Conservation (phyloP, 2,329 filamentous ascomycete species). For the Calonectria multiphialidica region DNA sequence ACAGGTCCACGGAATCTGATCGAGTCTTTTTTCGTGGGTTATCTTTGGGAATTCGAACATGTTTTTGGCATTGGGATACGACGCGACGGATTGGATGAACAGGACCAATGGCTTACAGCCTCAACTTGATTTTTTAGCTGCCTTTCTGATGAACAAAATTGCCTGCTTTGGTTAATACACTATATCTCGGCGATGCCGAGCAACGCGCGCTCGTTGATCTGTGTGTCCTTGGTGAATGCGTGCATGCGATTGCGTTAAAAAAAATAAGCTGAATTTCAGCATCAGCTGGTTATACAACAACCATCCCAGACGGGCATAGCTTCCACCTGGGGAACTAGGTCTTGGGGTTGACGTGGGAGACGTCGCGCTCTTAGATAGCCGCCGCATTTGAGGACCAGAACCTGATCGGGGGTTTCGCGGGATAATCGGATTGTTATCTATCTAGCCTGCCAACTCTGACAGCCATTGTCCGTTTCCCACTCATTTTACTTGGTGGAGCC, state of each 20-base stretch:
- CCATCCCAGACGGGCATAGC: neutral
- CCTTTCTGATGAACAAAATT: neutral
- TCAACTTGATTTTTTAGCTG: neutral
- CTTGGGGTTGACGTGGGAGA: neutral
- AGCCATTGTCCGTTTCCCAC: neutral
- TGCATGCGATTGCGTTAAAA: neutral
- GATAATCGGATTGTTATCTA: constrained; percentile 3
- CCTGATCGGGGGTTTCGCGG: neutral
- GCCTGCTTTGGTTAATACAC: neutral
- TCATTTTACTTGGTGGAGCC: constrained; percentile 19
- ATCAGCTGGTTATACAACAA: neutral
- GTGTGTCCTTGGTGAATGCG: neutral
- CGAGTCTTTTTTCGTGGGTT: neutral
- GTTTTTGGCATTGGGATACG: neutral
- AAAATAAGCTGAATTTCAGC: neutral
- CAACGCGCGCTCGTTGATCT: neutral
- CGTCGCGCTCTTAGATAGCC: constrained; percentile 14
- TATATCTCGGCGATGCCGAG: constrained; percentile 6
- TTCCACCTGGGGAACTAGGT: no score
- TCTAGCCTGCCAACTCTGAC: neutral
- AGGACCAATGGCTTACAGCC: neutral
- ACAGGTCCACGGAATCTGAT: constrained; percentile 28
- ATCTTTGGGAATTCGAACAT: neutral
- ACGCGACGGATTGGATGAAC: neutral
- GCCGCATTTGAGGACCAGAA: neutral